Conservation (phyloP, 1,284 basidiomycete species). For the Fomes fomentarius region DNA sequence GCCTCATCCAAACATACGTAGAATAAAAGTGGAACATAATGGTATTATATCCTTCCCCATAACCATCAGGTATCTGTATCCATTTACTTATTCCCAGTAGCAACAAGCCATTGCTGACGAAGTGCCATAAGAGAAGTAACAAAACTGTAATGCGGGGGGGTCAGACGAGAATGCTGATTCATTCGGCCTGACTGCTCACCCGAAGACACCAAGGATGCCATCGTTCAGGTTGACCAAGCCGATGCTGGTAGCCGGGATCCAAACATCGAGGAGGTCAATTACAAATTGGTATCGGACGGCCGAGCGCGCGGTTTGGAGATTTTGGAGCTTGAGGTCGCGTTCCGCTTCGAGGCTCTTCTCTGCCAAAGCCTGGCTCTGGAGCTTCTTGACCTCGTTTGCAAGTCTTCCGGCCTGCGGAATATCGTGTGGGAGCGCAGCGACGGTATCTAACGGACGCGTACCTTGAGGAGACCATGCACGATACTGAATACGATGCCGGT, state of each 20-base stretch:
- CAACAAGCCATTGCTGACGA: conserved; percentile 57
- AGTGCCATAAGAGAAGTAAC: conserved; percentile 62
- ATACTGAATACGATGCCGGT: conserved; percentile 85
- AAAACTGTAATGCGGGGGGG: conserved; percentile 42
- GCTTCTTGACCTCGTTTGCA: conserved; percentile 57
- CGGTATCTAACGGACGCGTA: conserved; percentile 29
- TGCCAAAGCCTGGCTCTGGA: conserved; percentile 47
- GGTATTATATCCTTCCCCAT: conserved; percentile 8
- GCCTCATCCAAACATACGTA: no score
- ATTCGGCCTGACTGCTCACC: conserved; percentile 51
- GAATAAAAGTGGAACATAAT: neutral
- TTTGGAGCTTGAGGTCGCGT: conserved; percentile 61
- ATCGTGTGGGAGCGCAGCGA: neutral
- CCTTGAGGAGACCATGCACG: conserved; percentile 69
- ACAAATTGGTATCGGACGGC: conserved; percentile 77
- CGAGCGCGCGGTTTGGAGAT: conserved; percentile 58
- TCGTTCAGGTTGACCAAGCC: conserved; percentile 86
- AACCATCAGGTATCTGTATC: conserved; percentile 1
- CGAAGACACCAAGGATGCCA: conserved; percentile 82
- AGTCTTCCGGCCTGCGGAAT: conserved; percentile 57
- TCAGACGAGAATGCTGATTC: neutral
- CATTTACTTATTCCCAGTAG: conserved; percentile 44
- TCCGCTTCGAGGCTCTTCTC: conserved; percentile 74
- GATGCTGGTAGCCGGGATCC: conserved; percentile 87
- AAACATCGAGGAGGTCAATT: conserved; percentile 83